phyloP scores from a whole-genome alignment of 495 filamentous ascomycete genomes.

The Xylaria curta region DNA sequence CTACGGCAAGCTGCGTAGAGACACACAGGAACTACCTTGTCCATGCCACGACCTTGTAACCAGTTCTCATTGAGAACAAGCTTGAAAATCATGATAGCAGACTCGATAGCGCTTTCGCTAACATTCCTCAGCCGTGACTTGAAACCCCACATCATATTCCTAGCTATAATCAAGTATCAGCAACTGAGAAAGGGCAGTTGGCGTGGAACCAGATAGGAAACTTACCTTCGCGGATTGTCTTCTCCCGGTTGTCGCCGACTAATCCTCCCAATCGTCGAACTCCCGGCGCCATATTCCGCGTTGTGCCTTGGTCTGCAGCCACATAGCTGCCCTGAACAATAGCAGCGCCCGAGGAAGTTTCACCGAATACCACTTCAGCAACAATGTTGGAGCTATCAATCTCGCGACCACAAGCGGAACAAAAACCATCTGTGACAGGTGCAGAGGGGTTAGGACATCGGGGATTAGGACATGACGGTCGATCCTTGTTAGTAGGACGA shows the following conservation, averaged over 20 bases:
- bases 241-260: slow-evolving; percentile 63
- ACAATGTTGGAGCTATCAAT: slow-evolving; percentile 86
- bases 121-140: slow-evolving; percentile 58
- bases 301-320: slow-evolving; percentile 73
- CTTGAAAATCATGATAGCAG: slow-evolving; percentile 75
- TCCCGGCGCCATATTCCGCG: slow-evolving; percentile 57
- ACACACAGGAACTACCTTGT: slow-evolving; percentile 81
- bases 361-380: slow-evolving; percentile 87
- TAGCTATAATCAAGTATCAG: slow-evolving; percentile 36
- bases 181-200: neutral
- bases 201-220: slow-evolving; percentile 13
- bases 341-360: slow-evolving; percentile 80
- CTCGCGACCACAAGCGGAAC: slow-evolving; percentile 81
- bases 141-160: slow-evolving; percentile 51
- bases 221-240: slow-evolving; percentile 70
- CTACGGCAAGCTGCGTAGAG: slow-evolving; percentile 85
- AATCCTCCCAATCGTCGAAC: slow-evolving; percentile 50
- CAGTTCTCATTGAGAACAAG: slow-evolving; percentile 80
- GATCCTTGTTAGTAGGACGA: slow-evolving; percentile 29
- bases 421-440: slow-evolving; percentile 64
- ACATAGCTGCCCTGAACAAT: slow-evolving; percentile 91
- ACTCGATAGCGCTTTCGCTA: slow-evolving; percentile 62
- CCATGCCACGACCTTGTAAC: slow-evolving; percentile 84
- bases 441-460: slow-evolving; percentile 39
- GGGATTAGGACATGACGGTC: slow-evolving; percentile 37